phyloP scores from a whole-genome alignment of 225 moss, liverwort and hornwort species.

The Bryum argenteum region DNA sequence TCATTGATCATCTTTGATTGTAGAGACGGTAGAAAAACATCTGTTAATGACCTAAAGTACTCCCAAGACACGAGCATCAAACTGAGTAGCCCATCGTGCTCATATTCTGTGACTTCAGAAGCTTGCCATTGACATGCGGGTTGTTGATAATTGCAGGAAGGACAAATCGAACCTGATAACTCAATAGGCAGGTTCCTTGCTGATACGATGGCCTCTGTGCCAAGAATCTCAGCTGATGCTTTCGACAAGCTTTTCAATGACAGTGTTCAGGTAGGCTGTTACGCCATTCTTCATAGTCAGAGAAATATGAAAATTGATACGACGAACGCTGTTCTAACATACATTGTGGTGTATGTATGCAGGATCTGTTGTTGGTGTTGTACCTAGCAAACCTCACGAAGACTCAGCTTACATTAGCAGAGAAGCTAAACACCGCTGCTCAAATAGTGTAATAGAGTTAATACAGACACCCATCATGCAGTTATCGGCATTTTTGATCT shows the following conservation, averaged over 20 bases:
- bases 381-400: slow-evolving; percentile 95
- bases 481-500: slow-evolving; percentile 33
- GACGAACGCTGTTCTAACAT: background rate
- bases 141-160: slow-evolving; percentile 59
- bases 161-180: slow-evolving; percentile 80
- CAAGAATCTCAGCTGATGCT: slow-evolving; percentile 80
- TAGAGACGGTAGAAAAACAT: background rate
- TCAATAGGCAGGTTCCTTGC: slow-evolving; percentile 93
- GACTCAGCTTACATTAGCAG: slow-evolving; percentile 93
- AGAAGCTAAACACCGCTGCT: slow-evolving; percentile 96
- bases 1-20: background rate
- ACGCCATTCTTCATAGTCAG: too few relatives aligned
- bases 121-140: slow-evolving; percentile 7
- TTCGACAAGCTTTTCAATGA: slow-evolving; percentile 99
- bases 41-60: background rate
- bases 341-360: slow-evolving; percentile 32
- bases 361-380: slow-evolving; percentile 95
- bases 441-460: slow-evolving; percentile 80
- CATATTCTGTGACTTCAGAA: background rate
- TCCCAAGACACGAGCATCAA: background rate
- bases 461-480: slow-evolving; percentile 21
- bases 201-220: slow-evolving; percentile 90
- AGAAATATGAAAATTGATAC: too few relatives aligned
- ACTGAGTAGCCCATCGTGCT: background rate
- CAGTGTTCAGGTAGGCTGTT: slow-evolving; percentile 76